Percentiles rank a stretch among this genome's conserved stretches.
Conservation (phyloP, 164 flowering plant species). For the Houttuynia cordata region DNA sequence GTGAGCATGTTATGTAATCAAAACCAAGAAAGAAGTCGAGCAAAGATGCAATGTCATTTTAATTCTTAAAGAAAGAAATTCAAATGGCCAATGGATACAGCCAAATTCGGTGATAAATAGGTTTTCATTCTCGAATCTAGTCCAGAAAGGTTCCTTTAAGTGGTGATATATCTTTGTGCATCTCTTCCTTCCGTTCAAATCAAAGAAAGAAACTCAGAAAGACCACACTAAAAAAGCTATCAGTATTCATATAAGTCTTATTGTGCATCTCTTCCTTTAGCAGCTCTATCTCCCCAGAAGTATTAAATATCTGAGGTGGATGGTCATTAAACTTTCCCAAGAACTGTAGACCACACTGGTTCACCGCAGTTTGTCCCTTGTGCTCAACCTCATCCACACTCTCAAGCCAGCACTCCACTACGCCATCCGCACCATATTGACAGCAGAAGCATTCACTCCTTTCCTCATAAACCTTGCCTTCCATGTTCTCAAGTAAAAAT, state of each 20-base stretch:
- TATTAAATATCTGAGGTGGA: background rate
- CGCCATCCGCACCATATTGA: background rate
- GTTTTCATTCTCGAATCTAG: too few species aligned
- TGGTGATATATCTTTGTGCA: too few species aligned
- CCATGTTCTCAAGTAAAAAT: constrained; percentile 1
- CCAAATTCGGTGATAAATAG: too few species aligned
- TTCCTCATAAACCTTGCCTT: background rate
- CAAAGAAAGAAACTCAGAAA: too few species aligned
- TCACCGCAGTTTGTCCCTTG: background rate
- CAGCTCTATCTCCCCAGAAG: background rate
- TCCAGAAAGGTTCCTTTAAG: too few species aligned
- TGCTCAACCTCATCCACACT: background rate
- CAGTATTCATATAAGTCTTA: background rate
- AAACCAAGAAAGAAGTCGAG: too few species aligned
- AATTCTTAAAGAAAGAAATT: too few species aligned
- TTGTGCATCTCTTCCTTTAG: background rate
- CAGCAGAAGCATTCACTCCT: background rate
- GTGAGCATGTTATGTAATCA: too few species aligned
- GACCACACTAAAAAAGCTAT: background rate
- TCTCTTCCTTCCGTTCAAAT: too few species aligned
- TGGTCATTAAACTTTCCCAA: background rate
- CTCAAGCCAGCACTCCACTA: background rate
- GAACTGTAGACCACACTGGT: background rate
- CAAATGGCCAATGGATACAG: too few species aligned
- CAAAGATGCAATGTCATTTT: too few species aligned